These are phyloP conservation scores for Plenodomus tracheiphilus DNA, from an alignment of 2,329 filamentous ascomycete genomes.

Conservation along the genomic window DNA sequence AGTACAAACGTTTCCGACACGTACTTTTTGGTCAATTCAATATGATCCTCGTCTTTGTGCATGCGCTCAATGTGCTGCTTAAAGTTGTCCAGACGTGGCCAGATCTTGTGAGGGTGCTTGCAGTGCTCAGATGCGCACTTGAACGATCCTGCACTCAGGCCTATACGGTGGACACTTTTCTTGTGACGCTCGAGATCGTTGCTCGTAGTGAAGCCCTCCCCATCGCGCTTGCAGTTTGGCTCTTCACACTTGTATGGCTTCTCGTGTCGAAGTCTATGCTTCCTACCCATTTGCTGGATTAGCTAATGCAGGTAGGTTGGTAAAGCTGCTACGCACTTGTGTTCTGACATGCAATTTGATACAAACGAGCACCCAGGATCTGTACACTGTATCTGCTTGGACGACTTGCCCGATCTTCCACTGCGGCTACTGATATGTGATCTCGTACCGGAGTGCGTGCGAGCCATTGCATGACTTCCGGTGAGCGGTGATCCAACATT, in stretches of 20 bases:
- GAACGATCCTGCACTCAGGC: constrained; percentile 50
- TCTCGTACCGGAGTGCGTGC: constrained; percentile 22
- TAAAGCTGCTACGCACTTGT: constrained; percentile 34
- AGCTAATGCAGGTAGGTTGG: neutral
- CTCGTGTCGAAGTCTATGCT: constrained; percentile 71
- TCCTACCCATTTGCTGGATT: constrained; percentile 57
- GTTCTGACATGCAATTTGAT: constrained; percentile 42
- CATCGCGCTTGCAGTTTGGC: constrained; percentile 57
- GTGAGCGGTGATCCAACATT: constrained; percentile 18
- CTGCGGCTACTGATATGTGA: constrained; percentile 35
- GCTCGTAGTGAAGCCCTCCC: constrained; percentile 72
- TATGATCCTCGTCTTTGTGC: constrained; percentile 57
- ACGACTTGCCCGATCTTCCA: constrained; percentile 12
- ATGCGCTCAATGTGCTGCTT: constrained; percentile 74
- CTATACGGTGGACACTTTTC: constrained; percentile 67
- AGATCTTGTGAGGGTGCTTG: constrained; percentile 66
- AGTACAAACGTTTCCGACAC: neutral
- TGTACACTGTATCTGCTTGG: neutral
- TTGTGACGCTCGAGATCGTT: constrained; percentile 84
- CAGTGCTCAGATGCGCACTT: constrained; percentile 64
- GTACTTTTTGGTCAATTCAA: constrained; percentile 54
- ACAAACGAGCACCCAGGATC: constrained; percentile 28
- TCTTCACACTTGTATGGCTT: constrained; percentile 68
- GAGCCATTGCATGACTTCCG: constrained; percentile 18
- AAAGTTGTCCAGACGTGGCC: constrained; percentile 87